Conservation (phyloP, 1,284 basidiomycete genomes). For the Ganoderma multipileum region DNA sequence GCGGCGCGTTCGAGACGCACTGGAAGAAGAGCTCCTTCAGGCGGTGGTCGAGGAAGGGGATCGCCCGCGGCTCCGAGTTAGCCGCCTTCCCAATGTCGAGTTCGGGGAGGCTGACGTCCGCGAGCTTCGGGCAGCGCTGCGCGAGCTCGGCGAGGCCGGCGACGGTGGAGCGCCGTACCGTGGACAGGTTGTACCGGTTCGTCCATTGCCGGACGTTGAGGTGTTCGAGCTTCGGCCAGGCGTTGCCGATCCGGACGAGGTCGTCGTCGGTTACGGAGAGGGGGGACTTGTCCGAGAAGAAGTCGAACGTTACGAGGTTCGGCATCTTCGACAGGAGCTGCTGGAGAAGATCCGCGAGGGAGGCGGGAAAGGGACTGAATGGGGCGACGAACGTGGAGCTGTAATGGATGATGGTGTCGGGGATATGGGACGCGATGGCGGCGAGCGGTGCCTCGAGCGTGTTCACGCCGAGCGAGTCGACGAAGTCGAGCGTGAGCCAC, state of each 20-base stretch:
- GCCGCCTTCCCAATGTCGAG: neutral
- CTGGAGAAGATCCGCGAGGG: neutral
- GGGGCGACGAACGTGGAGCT: neutral
- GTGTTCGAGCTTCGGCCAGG: neutral
- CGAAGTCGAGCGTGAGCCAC: neutral
- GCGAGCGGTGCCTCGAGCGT: neutral
- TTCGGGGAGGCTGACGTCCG: neutral
- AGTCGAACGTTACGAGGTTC: neutral
- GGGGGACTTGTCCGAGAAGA: neutral
- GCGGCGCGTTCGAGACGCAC: neutral
- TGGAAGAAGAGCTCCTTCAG: neutral
- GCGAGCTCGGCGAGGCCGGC: neutral
- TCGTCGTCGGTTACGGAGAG: constrained; percentile 2
- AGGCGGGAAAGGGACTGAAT: neutral
- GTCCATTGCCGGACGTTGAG: neutral
- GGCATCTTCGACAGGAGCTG: neutral
- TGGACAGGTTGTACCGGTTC: neutral
- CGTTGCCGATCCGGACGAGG: neutral
- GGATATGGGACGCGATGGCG: neutral
- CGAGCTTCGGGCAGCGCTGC: neutral
- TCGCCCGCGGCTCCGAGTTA: neutral
- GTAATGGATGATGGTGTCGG: neutral
- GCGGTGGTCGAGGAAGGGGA: neutral
- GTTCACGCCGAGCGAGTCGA: neutral
- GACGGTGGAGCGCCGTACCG: neutral